Conservation (phyloP, 768 basidiomycete genomes). For the Cantharellus anzutake region DNA sequence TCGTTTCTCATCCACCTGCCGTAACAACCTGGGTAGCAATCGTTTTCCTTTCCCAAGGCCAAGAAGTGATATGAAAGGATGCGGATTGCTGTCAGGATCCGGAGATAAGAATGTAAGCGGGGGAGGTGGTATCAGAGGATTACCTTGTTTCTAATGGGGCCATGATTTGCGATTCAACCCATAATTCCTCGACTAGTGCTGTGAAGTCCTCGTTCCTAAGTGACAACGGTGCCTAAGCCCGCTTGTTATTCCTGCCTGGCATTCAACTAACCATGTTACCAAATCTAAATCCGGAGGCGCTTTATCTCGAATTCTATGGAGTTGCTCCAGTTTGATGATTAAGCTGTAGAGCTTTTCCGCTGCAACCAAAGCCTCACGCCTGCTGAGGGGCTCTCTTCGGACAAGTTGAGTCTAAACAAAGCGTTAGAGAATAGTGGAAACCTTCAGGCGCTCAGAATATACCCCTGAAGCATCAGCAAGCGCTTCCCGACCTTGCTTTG, state of each 20-base stretch:
- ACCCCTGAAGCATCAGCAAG: conserved; percentile 4
- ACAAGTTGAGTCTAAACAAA: neutral
- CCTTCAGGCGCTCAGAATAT: neutral
- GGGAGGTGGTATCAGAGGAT: conserved; percentile 5
- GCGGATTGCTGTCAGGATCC: conserved; percentile 45
- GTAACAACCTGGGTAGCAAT: conserved; percentile 71
- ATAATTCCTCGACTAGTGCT: conserved; percentile 45
- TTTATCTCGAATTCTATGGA: conserved; percentile 61
- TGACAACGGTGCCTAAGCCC: no score
- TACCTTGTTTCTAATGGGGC: conserved; percentile 88
- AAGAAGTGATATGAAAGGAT: conserved; percentile 90
- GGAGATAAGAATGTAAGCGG: conserved; percentile 1
- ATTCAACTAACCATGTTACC: no score
- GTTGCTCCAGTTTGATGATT: conserved; percentile 68
- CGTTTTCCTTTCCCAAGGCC: conserved; percentile 82
- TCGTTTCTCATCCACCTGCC: conserved; percentile 58
- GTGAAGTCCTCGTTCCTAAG: conserved; percentile 26
- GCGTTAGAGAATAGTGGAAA: neutral
- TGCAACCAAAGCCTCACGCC: conserved; percentile 55
- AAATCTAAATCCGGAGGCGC: conserved; percentile 38
- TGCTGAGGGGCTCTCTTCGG: conserved; percentile 33
- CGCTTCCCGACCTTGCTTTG: conserved; percentile 8
- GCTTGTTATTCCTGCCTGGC: no score
- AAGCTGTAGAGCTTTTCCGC: conserved; percentile 76
- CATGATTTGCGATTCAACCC: conserved; percentile 68